These are phyloP conservation scores for Xylariaceae sp. DNA, from an alignment of 2,329 filamentous ascomycete genomes.

Conservation along the genomic window DNA sequence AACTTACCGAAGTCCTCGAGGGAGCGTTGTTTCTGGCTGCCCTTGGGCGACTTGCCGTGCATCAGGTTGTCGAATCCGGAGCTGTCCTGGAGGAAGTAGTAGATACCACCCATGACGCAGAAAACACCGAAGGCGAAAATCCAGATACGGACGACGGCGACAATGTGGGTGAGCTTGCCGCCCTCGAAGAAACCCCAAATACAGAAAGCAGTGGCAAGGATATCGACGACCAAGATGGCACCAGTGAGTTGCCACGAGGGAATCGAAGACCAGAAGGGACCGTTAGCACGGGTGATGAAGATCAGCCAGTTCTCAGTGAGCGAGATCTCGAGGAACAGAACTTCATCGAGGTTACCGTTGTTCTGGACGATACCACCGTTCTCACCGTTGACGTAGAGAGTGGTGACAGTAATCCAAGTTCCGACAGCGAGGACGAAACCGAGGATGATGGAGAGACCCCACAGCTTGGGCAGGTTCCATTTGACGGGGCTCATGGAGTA, in stretches of 20 bases:
- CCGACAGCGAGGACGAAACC: conserved; percentile 76
- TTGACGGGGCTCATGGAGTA: conserved; percentile 84
- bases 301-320: conserved; percentile 95
- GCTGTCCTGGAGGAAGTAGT: conserved; percentile 79
- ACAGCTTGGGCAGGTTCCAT: conserved; percentile 92
- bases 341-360: conserved; percentile 74
- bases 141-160: conserved; percentile 84
- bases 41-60: conserved; percentile 83
- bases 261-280: conserved; percentile 85
- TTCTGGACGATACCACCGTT: conserved; percentile 86
- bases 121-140: conserved; percentile 88
- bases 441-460: conserved; percentile 85
- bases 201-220: conserved; percentile 80
- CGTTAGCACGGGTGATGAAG: conserved; percentile 91
- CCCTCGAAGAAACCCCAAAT: conserved; percentile 78
- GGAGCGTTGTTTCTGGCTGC: conserved; percentile 75
- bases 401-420: conserved; percentile 85
- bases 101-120: conserved; percentile 68
- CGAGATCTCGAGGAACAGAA: conserved; percentile 85
- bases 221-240: conserved; percentile 76
- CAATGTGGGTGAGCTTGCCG: conserved; percentile 64
- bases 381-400: conserved; percentile 63
- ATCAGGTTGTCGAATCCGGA: conserved; percentile 85
- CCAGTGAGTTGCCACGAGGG: conserved; percentile 80
- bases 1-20: conserved; percentile 84